phyloP scores from a whole-genome alignment of 1,284 basidiomycete genomes.

The Macrocybe sp. region DNA sequence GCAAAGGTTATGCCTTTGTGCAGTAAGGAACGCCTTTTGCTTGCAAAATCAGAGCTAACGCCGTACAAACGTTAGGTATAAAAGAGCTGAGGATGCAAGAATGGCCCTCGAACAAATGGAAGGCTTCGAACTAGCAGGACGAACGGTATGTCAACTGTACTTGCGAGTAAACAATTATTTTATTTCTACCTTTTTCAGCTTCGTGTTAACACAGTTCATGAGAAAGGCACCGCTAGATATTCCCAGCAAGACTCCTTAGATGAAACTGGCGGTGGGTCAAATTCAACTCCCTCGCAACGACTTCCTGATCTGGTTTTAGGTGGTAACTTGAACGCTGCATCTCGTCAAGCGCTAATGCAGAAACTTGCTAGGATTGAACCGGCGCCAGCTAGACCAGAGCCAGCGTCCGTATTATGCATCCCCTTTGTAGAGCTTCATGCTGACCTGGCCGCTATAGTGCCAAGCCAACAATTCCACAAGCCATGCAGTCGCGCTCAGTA shows the following conservation, averaged over 20 bases:
- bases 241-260: conserved; percentile 78
- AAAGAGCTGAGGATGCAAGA: conserved; percentile 85
- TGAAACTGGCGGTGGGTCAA: conserved; percentile 69
- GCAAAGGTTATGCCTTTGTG: conserved; percentile 97
- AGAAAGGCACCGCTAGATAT: conserved; percentile 74
- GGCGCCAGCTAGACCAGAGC: conserved; percentile 48
- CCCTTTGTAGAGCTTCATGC: conserved; percentile 5
- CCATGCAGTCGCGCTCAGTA: conserved; percentile 81
- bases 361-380: conserved; percentile 93
- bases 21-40: conserved; percentile 60
- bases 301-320: conserved; percentile 33
- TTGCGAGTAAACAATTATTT: neutral
- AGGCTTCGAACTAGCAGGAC: conserved; percentile 93
- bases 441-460: conserved; percentile 31
- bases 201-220: conserved; percentile 87
- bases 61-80: conserved; percentile 53
- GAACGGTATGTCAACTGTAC: conserved; percentile 56
- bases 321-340: conserved; percentile 92
- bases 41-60: conserved; percentile 2
- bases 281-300: neutral
- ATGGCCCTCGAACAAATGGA: conserved; percentile 99
- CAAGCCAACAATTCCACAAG: conserved; percentile 68
- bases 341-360: conserved; percentile 97
- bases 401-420: conserved; percentile 43
- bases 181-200: conserved; percentile 43